Evolutionary conservation across 2,329 filamentous ascomycete genomes (phyloP), one percentile per base, ranked within the genome.

Genomic region (Fusarium annulatum): DNA sequence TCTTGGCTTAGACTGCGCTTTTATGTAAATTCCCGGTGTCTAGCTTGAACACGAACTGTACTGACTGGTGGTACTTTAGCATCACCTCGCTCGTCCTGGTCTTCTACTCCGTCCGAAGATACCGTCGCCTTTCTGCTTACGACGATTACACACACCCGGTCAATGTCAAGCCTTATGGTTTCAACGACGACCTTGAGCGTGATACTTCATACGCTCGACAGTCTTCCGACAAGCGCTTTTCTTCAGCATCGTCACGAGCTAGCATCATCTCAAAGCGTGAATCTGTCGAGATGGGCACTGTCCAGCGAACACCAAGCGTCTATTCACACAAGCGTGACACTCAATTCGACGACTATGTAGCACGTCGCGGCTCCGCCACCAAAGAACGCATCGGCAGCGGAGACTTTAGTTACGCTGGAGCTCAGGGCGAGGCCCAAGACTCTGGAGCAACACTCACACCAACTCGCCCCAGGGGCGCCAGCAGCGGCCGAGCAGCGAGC

Each of bases 61-160:
- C 64, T 72, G 64, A 73, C 69, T 42, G 34, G 18, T 15, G 26
- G 38, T 6, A 30, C 64, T 26, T 28, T 33, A 60, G 76, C 62
- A 53, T 85, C 64, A 82, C 84, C 36, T 84, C 85, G 23, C 64
- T 86, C n/a, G 72, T 81, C 26, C 81, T 86, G 18, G 79, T 84
- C 45, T 75, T 85, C 48, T 89, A 90, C 78, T 81, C 87, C 26
- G 72, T 86, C 58, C 73, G 81, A 55, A 83, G 81, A 34, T 88
- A 88, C 79, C 85, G 85, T 57, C 85, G 86, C 21, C 80, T 88
- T 18, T 79, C 85, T 26, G 77, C 81, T 36, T 86, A 87, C 76
- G 86, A 89, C 73, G 85, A 87, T 72, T 87, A 89, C 71, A 80
- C 85, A 67, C 82, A 86, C 43, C 84, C 87, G 14, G 80, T 83